Base-by-base conservation (phyloP, 768 basidiomycete genomes). In the Kondoa malvinella region DNA sequence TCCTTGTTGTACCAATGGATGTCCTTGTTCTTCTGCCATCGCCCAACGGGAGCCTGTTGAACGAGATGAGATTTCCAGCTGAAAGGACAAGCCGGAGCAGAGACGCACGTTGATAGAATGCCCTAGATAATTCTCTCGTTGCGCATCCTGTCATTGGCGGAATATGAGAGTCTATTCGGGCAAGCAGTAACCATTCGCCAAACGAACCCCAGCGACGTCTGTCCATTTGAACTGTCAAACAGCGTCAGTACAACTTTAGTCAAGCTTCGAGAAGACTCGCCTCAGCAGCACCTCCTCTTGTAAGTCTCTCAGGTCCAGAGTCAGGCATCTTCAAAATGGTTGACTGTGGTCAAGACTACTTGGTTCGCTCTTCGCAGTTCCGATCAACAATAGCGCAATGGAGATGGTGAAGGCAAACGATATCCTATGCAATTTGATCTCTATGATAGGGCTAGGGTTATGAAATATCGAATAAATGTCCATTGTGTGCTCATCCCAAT, bases 21-120 rank as follows among this genome's bases (percentile, higher is more conserved):
- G 73, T 96, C 92, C 76, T 94, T 92, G 80, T 91, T 91, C 79
- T 92, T 94, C 78, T 95, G 92, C 92, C 92, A 96, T 66, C 92
- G 81, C 1, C 92, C 92, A 0, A 89, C 89, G 0, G 92, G 92
- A 1, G 92, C 92, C 17, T 50, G 74, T 50, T 21, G 40, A 50
- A 8, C 40, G 21, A 50, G 12, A 50, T 8, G 12, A 50, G 21
- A 21, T 50, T n/a, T n/a, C n/a, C n/a, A n/a, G n/a, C n/a, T n/a
- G n/a, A n/a, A n/a, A n/a, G n/a, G n/a, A n/a, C n/a, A n/a, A n/a
- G n/a, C n/a, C n/a, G n/a, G n/a, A n/a, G n/a, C n/a, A n/a, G n/a
- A n/a, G 21, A 50, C 40, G 40, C 8, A 50, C 40, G 40, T 50
- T 50, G 4, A 94, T 85, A 68, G 89, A 89, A 75, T 92, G 89